Evolutionary conservation across 75 land plant genomes (phyloP), one percentile per base, ranked within the genome.

Genomic region (Gnetum montanum): DNA sequence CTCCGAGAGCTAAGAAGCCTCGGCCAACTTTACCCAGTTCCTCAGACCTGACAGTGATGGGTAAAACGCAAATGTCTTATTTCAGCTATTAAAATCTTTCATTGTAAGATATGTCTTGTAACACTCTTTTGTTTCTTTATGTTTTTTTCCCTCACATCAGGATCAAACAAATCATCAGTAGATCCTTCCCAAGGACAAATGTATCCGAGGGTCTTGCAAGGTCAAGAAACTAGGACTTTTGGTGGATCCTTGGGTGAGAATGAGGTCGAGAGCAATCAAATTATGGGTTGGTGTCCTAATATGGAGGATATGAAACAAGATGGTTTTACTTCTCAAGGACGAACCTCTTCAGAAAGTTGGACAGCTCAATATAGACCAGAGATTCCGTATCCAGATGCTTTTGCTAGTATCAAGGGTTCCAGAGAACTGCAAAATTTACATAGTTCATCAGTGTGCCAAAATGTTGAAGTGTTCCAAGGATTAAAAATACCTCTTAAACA

Each of bases 181-280:
- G 61, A 62, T 6, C 19, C 64, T 38, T 19, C 43, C 13, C 50
- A 43, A 18, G 23, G 24, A 27, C 41, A 57, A 30, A 50, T 36
- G 37, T 46, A 13, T 48, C 46, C 34, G 3, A 63, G 38, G 78
- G 78, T 67, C 67, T 64, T 67, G 67, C 82, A 79, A 74, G 74
- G 64, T 53, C 74, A 80, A 60, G 79, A 75, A 75, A 46, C 12
- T 15, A 54, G 10, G 33, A 24, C 58, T 36, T 19, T 38, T 43
- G 49, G 20, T 5, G 46, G 47, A 40, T 30, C 66, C 28, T 41
- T 31, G 11, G 38, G 12, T 43, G 33, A 43, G 11, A 56, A 12
- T 43, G 31, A 54, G 34, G 38, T 23, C 13, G 41, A 33, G 2
- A 54, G 27, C 35, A n/a, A 3, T 13, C 26, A 56, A 28, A 34